These are phyloP conservation scores for Boletus pseudo-olivaceus DNA, from an alignment of 768 basidiomycete species.

Conservation along the genomic window DNA sequence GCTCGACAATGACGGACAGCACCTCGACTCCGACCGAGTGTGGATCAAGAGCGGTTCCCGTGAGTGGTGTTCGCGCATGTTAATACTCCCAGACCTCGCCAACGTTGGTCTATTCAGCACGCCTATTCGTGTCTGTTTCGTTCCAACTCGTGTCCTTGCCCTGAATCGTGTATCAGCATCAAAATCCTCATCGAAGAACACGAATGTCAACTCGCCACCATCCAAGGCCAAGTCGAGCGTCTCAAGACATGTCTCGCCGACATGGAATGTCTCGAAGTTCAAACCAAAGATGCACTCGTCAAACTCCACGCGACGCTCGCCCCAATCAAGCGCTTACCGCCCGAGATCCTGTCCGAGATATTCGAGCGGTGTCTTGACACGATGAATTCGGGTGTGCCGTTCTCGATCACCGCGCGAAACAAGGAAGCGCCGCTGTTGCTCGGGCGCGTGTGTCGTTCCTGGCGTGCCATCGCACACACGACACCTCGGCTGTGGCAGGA, in stretches of 20 bases:
- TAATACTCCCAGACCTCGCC: background rate
- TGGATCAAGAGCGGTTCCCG: slow-evolving; percentile 3
- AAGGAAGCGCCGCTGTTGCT: slow-evolving; percentile 26
- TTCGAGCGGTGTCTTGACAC: slow-evolving; percentile 22
- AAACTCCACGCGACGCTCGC: slow-evolving; percentile 16
- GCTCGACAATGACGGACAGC: slow-evolving; percentile 2
- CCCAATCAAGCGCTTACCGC: slow-evolving; percentile 25
- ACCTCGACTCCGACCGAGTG: background rate
- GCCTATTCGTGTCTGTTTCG: slow-evolving; percentile 4
- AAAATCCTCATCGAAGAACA: slow-evolving; percentile 14
- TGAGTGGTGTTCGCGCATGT: slow-evolving; percentile 3
- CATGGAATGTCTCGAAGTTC: slow-evolving; percentile 8
- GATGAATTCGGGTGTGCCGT: background rate
- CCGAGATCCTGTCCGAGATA: slow-evolving; percentile 25
- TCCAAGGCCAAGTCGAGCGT: slow-evolving; percentile 8
- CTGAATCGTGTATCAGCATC: slow-evolving; percentile 5
- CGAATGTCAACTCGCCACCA: slow-evolving; percentile 11
- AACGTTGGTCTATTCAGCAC: slow-evolving; percentile 2
- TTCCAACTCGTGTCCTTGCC: slow-evolving; percentile 18
- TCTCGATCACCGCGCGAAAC: background rate
- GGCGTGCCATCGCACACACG: slow-evolving; percentile 22
- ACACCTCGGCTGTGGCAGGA: slow-evolving; percentile 30
- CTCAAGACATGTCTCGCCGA: slow-evolving; percentile 9
- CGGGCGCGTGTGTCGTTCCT: slow-evolving; percentile 28
- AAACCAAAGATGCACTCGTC: slow-evolving; percentile 5